A percentile compares a stretch with the other conserved stretches of the same genome.
phyloP scores from a whole-genome alignment of 345 rosid genomes.

The Jatropha curcas region DNA sequence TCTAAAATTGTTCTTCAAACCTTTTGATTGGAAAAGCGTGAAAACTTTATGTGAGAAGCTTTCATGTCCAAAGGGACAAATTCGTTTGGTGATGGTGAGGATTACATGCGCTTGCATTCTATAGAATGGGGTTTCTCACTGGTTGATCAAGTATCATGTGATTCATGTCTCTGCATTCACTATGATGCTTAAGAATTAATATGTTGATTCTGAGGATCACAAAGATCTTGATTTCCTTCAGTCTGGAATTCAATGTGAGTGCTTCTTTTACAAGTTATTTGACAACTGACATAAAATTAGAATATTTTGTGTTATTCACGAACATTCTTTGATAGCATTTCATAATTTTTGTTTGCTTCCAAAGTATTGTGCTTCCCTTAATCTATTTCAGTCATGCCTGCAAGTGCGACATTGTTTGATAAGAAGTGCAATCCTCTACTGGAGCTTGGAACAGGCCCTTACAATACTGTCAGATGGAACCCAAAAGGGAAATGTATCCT shows the following conservation, averaged over 20 bases:
- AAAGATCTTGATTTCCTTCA: not conserved
- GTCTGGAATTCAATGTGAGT: not conserved
- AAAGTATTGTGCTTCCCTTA: conserved; percentile 41
- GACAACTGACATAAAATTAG: not conserved
- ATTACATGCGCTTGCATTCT: not conserved
- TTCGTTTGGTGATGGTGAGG: not conserved
- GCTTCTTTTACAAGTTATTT: not conserved
- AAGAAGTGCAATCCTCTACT: conserved; percentile 82
- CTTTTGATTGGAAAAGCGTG: not conserved
- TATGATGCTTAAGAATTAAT: not conserved
- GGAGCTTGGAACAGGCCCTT: conserved; percentile 88
- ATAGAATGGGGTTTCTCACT: not conserved
- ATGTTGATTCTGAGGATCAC: not conserved
- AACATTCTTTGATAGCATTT: not conserved
- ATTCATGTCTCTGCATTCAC: not conserved
- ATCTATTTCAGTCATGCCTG: conserved; percentile 83
- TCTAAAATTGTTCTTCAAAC: not conserved
- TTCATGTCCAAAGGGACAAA: conserved; percentile 3
- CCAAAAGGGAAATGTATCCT: conserved; percentile 91
- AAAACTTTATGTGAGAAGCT: not conserved
- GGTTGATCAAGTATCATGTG: not conserved
- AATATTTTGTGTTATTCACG: not conserved
- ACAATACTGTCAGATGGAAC: conserved; percentile 90
- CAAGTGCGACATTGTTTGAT: conserved; percentile 79
- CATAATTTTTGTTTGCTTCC: not conserved